Percentiles rank a stretch among this genome's conserved stretches.
phyloP scores from a whole-genome alignment of 2,329 filamentous ascomycete genomes.

The Xylaria sp. region DNA sequence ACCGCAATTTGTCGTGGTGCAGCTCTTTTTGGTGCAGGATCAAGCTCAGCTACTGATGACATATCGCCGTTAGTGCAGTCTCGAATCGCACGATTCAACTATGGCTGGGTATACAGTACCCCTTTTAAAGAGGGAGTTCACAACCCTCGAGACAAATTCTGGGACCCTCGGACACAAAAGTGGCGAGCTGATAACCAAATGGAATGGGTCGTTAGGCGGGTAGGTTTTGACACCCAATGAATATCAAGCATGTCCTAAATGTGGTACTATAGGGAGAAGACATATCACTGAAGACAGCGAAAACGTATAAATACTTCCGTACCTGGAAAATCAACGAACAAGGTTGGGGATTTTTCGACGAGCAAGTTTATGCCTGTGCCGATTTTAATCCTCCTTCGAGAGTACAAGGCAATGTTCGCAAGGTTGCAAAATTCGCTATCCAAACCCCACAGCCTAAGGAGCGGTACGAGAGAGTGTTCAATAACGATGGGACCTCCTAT shows the following conservation, averaged over 20 bases:
- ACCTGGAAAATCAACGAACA: neutral
- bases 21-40: conserved; percentile 15
- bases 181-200: conserved; percentile 8
- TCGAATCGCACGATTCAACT: conserved; percentile 18
- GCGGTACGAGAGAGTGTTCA: rapidly evolving
- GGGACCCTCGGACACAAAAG: too few species aligned
- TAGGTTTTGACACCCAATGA: too few species aligned
- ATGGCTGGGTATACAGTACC: too few species aligned
- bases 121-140: too few species aligned
- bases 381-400: conserved; percentile 19
- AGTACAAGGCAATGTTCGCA: neutral
- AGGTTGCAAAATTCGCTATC: neutral
- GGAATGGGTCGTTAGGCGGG: conserved; percentile 19
- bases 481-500: neutral
- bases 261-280: conserved; percentile 21
- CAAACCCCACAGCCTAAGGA: neutral
- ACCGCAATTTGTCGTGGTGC: conserved; percentile 40
- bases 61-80: too few species aligned
- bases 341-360: neutral
- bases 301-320: neutral
- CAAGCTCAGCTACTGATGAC: too few species aligned
- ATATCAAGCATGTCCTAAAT: too few species aligned
- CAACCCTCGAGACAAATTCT: too few species aligned
- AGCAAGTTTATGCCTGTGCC: neutral
- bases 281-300: neutral